These are phyloP conservation scores for Pythium sp. DNA, from an alignment of 352 stramenopile genomes.

Conservation along the genomic window DNA sequence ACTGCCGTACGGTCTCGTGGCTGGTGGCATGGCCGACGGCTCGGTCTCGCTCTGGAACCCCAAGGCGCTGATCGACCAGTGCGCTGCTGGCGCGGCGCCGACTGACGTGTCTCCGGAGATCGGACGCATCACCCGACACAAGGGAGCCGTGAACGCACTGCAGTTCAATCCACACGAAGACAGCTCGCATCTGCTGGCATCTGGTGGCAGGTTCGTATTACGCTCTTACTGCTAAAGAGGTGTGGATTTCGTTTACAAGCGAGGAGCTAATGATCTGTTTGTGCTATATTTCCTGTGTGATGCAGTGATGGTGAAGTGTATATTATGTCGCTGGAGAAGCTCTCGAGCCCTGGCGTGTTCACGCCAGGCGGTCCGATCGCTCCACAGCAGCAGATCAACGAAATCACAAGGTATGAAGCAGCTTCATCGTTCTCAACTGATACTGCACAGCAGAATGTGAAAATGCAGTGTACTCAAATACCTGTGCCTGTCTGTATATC, in stretches of 20 bases:
- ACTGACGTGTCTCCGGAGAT: slow-evolving; percentile 60
- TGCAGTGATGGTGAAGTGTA: slow-evolving; percentile 92
- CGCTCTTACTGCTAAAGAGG: not conserved
- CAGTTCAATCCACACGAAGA: slow-evolving; percentile 95
- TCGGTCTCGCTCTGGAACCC: slow-evolving; percentile 97
- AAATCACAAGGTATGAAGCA: slow-evolving; percentile 64
- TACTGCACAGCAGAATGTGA: no score
- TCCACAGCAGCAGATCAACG: slow-evolving; percentile 67
- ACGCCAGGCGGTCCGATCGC: slow-evolving; percentile 73
- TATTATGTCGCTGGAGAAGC: slow-evolving; percentile 93
- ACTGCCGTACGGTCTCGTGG: slow-evolving; percentile 90
- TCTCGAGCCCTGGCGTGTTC: slow-evolving; percentile 88
- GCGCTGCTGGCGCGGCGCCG: slow-evolving; percentile 23
- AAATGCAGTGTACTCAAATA: not conserved
- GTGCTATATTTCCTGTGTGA: not conserved
- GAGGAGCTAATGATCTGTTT: not conserved
- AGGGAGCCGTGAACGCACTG: slow-evolving; percentile 90
- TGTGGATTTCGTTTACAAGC: not conserved
- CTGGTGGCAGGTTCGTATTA: slow-evolving; percentile 64
- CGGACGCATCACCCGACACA: slow-evolving; percentile 80
- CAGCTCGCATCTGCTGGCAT: slow-evolving; percentile 91
- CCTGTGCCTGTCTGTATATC: not conserved
- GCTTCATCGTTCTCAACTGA: no score
- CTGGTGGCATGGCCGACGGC: slow-evolving; percentile 96
- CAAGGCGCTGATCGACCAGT: slow-evolving; percentile 74